Evolutionary conservation across 495 filamentous ascomycete species (phyloP), one percentile per base, ranked within the genome.

Genomic region (Penicillium paradoxum): DNA sequence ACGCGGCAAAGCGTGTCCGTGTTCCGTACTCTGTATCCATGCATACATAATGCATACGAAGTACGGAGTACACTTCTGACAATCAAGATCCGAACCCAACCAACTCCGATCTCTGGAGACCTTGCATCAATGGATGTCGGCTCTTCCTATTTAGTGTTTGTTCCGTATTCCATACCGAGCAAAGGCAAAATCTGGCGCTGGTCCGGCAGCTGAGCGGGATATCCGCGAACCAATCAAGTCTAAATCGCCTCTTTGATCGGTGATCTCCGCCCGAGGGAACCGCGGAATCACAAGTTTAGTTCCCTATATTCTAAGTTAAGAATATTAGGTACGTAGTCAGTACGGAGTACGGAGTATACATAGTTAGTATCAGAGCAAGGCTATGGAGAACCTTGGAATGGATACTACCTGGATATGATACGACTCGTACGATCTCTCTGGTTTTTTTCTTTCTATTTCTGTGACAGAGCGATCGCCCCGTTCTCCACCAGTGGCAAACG

Each of bases 401-500:
- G n/a, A n/a, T n/a, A n/a, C n/a, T n/a, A n/a, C n/a, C n/a, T n/a
- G n/a, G n/a, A n/a, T 42, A 25, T 22, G 15, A 36, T 38, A 46
- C 17, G n/a, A 18, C 25, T 11, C n/a, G 13, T 4, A 21, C 17
- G 29, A 33, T 45, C 25, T 45, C 15, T 32, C 3, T 55, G 50
- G 48, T 57, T 27, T 27, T 27, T 27, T 27, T 3, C 44, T 45
- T 27, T 53, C 34, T 39, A 41, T 52, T 45, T 37, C 51, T 40
- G 47, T 53, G 49, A 51, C 63, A 50, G 63, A 63, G 56, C 32
- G 19, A 42, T 57, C 55, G 50, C 56, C 30, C 29, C 25, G 10
- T 29, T 38, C 42, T 43, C 45, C 57, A 50, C 53, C 36, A 49
- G 61, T 61, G 61, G 61, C 61, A 24, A 64, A 36, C 70, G 68